These are phyloP conservation scores for Russula lepida DNA, from an alignment of 768 basidiomycete species.

Conservation along the genomic window DNA sequence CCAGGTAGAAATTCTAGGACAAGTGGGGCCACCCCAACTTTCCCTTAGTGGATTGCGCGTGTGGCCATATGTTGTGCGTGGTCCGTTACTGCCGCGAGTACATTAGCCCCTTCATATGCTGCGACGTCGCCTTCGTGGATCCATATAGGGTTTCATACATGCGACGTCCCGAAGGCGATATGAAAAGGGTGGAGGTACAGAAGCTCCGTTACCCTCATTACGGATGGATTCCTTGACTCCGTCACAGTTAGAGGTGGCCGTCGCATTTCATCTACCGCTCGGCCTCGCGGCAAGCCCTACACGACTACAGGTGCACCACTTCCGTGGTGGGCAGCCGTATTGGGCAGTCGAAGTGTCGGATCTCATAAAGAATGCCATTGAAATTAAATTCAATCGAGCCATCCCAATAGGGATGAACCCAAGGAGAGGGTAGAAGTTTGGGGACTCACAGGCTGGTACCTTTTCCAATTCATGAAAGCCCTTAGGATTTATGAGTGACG, in stretches of 20 bases:
- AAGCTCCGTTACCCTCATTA: constrained; percentile 52
- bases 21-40: constrained; percentile 51
- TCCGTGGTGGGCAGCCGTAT: constrained; percentile 51
- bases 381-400: constrained; percentile 28
- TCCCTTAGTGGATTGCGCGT: constrained; percentile 55
- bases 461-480: constrained; percentile 51
- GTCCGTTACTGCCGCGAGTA: constrained; percentile 16
- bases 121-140: neutral
- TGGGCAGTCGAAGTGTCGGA: constrained; percentile 64
- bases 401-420: constrained; percentile 36
- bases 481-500: constrained; percentile 39
- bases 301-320: constrained; percentile 44
- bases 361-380: constrained; percentile 27
- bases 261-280: constrained; percentile 65
- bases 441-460: constrained; percentile 82
- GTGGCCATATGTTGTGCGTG: constrained; percentile 69
- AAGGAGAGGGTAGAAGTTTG: constrained; percentile 58
- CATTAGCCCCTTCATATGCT: neutral
- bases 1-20: constrained; percentile 58
- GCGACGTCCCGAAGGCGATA: constrained; percentile 1
- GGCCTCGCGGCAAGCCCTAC: constrained; percentile 38
- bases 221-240: constrained; percentile 42
- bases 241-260: constrained; percentile 57
- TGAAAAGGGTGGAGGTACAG: constrained; percentile 21
- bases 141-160: constrained; percentile 28